phyloP scores from a whole-genome alignment of 2,329 filamentous ascomycete species.

The Beauveria sp. region DNA sequence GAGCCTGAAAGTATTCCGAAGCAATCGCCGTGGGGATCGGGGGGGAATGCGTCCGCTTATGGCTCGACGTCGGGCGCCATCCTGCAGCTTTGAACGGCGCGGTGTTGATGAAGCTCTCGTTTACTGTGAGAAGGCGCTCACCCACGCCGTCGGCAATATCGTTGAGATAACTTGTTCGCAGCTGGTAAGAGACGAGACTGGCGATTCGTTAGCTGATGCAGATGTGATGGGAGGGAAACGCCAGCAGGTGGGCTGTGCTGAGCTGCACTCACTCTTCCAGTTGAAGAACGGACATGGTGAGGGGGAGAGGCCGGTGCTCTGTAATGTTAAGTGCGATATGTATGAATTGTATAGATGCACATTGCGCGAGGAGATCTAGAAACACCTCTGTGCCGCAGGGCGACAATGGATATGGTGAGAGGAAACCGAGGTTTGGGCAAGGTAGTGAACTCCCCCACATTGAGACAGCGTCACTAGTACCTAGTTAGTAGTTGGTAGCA shows the following conservation, averaged over 20 bases:
- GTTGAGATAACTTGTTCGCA: conserved; percentile 72
- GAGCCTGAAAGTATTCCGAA: conserved; percentile 75
- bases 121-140: conserved; percentile 74
- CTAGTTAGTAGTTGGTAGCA: too few relatives aligned
- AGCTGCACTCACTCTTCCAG: conserved; percentile 31
- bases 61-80: conserved; percentile 66
- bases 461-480: neutral
- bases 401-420: neutral
- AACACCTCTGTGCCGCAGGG: neutral
- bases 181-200: conserved; percentile 75
- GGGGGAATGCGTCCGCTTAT: conserved; percentile 78
- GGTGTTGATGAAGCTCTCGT: conserved; percentile 71
- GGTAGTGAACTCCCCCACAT: neutral
- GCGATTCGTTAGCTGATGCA: conserved; percentile 1
- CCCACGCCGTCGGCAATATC: conserved; percentile 78
- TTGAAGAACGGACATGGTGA: conserved; percentile 36
- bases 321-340: neutral
- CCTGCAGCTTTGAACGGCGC: conserved; percentile 76
- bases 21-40: conserved; percentile 77
- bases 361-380: neutral
- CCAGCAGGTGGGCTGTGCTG: neutral
- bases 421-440: neutral
- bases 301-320: too few relatives aligned
- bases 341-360: neutral
- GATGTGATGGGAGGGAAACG: neutral